Percentiles rank a stretch among this genome's conserved stretches.
phyloP scores from a whole-genome alignment of 805 yeast species.

The Kluyveromyces aestuarii region DNA sequence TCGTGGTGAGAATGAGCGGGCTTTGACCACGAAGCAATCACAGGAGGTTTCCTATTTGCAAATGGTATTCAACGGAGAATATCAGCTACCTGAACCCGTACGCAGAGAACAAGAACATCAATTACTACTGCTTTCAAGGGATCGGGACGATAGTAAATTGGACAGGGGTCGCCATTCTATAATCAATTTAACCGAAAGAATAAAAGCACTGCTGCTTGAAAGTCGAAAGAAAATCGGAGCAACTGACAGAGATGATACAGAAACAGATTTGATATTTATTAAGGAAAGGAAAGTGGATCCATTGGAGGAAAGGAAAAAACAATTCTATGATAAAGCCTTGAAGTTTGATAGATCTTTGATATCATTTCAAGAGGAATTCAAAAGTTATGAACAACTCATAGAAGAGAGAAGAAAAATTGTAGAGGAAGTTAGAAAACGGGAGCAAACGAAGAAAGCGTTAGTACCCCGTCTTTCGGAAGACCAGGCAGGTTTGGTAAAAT shows the following conservation, averaged over 20 bases:
- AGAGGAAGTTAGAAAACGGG: constrained; percentile 23
- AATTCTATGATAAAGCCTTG: constrained; percentile 9
- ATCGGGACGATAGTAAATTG: constrained; percentile 5
- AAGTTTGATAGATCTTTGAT: constrained; percentile 22
- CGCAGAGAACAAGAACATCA: constrained; percentile 20
- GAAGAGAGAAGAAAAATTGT: constrained; percentile 34
- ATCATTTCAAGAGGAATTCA: constrained; percentile 30
- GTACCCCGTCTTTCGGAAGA: constrained; percentile 19
- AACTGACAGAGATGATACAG: constrained; percentile 2
- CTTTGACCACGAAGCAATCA: constrained; percentile 11
- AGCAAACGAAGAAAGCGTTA: constrained; percentile 13
- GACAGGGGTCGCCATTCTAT: constrained; percentile 10
- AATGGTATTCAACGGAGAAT: constrained; percentile 29
- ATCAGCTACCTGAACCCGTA: constrained; percentile 25
- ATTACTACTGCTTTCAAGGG: constrained; percentile 15
- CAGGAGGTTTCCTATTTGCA: constrained; percentile 25
- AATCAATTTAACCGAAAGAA: constrained; percentile 20
- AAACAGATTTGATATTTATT: constrained; percentile 22
- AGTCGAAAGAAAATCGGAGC: constrained; percentile 3
- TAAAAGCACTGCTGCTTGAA: constrained; percentile 16
- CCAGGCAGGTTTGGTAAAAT: constrained; percentile 18
- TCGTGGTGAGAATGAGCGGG: constrained; percentile 3
- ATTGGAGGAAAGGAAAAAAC: constrained; percentile 9
- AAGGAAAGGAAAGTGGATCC: constrained; percentile 21
- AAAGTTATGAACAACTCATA: constrained; percentile 36